phyloP scores from a whole-genome alignment of 257 asterid genomes.

The Scutellaria galericulata region DNA sequence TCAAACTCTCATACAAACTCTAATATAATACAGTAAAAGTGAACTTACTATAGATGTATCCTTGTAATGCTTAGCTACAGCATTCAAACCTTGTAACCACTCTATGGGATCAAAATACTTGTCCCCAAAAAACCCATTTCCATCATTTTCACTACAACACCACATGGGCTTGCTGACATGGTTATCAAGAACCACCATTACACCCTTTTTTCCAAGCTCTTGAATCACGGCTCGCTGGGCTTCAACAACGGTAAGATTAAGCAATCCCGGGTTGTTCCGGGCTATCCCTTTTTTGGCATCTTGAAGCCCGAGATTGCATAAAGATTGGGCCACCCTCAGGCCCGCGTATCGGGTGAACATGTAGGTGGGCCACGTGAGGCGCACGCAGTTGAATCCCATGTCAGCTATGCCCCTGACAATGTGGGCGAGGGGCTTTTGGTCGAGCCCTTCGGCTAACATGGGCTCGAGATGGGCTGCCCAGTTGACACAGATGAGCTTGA shows the following conservation, averaged over 20 bases:
- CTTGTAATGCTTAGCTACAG: slow-evolving; percentile 50
- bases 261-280: slow-evolving; percentile 44
- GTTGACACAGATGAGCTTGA: slow-evolving; percentile 60
- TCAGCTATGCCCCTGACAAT: slow-evolving; percentile 34
- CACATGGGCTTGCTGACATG: slow-evolving; percentile 72
- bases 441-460: slow-evolving; percentile 70
- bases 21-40: neutral
- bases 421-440: slow-evolving; percentile 42
- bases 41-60: slow-evolving; percentile 47
- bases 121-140: slow-evolving; percentile 80
- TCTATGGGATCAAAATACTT: slow-evolving; percentile 59
- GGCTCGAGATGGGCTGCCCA: slow-evolving; percentile 68
- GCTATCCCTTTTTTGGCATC: slow-evolving; percentile 44
- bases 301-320: slow-evolving; percentile 37
- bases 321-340: slow-evolving; percentile 40
- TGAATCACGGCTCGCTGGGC: slow-evolving; percentile 62
- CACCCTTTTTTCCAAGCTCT: slow-evolving; percentile 40
- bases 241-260: slow-evolving; percentile 43
- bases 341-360: slow-evolving; percentile 55
- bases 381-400: slow-evolving; percentile 75
- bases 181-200: slow-evolving; percentile 74
- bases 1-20: neutral
- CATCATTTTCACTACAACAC: slow-evolving; percentile 67
- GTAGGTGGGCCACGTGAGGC: slow-evolving; percentile 66
- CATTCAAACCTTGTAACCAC: slow-evolving; percentile 59